These are phyloP conservation scores for Saccharomycopsis schoenii DNA, from an alignment of 805 yeast genomes.

Conservation along the genomic window DNA sequence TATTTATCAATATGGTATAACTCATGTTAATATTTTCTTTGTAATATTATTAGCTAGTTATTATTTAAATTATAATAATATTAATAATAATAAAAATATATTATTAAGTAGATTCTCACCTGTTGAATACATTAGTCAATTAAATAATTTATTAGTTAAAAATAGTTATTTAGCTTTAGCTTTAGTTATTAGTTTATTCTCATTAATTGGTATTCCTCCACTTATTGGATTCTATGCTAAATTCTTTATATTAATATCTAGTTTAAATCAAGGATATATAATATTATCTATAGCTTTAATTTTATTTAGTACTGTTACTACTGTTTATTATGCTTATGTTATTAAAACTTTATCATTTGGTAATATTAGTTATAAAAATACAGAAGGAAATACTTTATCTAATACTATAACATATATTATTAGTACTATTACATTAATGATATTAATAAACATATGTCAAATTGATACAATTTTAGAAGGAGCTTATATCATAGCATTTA, in stretches of 20 bases:
- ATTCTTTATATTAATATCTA: slow-evolving; percentile 19
- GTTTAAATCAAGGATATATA: slow-evolving; percentile 18
- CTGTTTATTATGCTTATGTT: slow-evolving; percentile 19
- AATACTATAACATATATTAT: slow-evolving; percentile 19
- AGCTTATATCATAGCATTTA: slow-evolving; percentile 17
- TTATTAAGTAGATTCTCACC: slow-evolving; percentile 16
- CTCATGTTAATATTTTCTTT: slow-evolving; percentile 19
- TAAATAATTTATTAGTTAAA: slow-evolving; percentile 16
- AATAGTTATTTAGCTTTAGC: slow-evolving; percentile 17
- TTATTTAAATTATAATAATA: slow-evolving; percentile 15
- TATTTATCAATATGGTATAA: slow-evolving; percentile 19
- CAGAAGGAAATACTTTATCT: slow-evolving; percentile 12
- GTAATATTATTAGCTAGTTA: slow-evolving; percentile 17
- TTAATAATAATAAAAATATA: slow-evolving; percentile 8
- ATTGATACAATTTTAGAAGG: slow-evolving; percentile 19
- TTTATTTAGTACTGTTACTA: slow-evolving; percentile 18
- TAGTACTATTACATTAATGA: slow-evolving; percentile 19
- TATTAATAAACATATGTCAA: slow-evolving; percentile 19
- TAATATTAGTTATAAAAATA: slow-evolving; percentile 13
- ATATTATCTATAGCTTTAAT: slow-evolving; percentile 17
- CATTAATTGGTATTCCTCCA: slow-evolving; percentile 21
- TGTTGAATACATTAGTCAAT: slow-evolving; percentile 18
- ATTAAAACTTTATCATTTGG: slow-evolving; percentile 18
- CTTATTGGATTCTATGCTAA: slow-evolving; percentile 19
- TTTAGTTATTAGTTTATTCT: slow-evolving; percentile 17